Percentiles rank a stretch among this genome's conserved stretches.
Evolutionary conservation across 352 stramenopile species (phyloP).

Genomic region (Globisporangium paddicum): DNA sequence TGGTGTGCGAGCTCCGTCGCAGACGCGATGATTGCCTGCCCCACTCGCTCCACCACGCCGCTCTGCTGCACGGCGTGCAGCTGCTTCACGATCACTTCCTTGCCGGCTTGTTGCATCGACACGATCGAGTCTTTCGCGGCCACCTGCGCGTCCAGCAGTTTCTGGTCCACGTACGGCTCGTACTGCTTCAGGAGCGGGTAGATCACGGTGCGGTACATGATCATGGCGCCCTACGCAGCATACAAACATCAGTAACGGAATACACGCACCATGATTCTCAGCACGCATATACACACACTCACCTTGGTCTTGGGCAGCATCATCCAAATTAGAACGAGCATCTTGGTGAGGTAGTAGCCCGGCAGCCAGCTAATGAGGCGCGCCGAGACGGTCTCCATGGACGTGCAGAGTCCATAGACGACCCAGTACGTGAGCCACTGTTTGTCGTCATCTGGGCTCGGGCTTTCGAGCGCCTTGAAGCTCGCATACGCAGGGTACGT

Average conservation of each 20-base stretch:
- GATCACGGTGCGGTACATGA: conserved; percentile 58
- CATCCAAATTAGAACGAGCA: conserved; percentile 94
- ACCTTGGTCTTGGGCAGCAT: conserved; percentile 92
- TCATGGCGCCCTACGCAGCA: conserved; percentile 40
- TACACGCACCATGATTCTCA: background rate
- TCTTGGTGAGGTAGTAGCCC: conserved; percentile 95
- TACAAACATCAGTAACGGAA: background rate
- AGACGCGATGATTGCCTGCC: conserved; percentile 28
- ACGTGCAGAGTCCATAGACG: conserved; percentile 93
- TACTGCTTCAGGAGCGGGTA: conserved; percentile 67
- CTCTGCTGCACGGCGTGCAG: conserved; percentile 44
- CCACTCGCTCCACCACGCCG: conserved; percentile 44
- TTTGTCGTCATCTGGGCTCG: conserved; percentile 50
- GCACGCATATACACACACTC: background rate
- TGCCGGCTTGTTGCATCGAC: conserved; percentile 43
- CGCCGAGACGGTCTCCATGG: conserved; percentile 78
- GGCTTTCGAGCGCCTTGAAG: conserved; percentile 71
- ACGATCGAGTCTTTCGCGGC: conserved; percentile 40
- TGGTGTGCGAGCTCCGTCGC: conserved; percentile 6
- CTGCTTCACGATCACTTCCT: conserved; percentile 42
- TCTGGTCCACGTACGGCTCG: conserved; percentile 61
- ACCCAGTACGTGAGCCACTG: conserved; percentile 96
- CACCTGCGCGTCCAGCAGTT: conserved; percentile 45
- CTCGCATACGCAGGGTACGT: conserved; percentile 66
- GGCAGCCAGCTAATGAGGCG: conserved; percentile 74